Evolutionary conservation across 2,329 filamentous ascomycete species (phyloP).

Genomic region (Trichoderma lentiforme): DNA sequence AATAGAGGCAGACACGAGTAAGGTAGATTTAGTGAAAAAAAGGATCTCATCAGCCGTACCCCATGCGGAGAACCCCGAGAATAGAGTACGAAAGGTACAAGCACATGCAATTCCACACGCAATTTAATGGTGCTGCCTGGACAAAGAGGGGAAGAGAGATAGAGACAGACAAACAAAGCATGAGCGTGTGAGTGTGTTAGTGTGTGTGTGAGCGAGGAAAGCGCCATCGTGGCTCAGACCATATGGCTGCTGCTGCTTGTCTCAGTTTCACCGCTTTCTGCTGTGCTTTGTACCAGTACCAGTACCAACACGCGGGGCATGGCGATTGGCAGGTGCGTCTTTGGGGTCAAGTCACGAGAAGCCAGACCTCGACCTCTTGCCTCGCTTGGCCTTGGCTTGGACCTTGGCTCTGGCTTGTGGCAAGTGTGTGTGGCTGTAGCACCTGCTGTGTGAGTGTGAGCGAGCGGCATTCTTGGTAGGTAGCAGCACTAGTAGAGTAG

Average conservation of each 20-base stretch:
- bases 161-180: neutral
- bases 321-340: neutral
- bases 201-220: neutral
- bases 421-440: neutral
- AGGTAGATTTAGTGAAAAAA: neutral
- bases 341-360: neutral
- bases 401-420: neutral
- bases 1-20: neutral
- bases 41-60: neutral
- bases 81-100: neutral
- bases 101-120: neutral
- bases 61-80: neutral
- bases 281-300: neutral
- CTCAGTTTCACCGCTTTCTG: slow-evolving; percentile 11
- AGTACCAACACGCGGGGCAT: neutral
- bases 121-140: neutral
- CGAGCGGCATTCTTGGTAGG: too few relatives aligned
- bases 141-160: neutral
- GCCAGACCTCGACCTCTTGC: neutral
- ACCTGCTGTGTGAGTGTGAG: neutral
- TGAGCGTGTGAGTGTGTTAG: neutral
- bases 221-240: slow-evolving; percentile 3
- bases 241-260: neutral
- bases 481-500: neutral
- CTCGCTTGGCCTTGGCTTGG: neutral